These are phyloP conservation scores for Tripterygium wilfordii DNA, from an alignment of 177 flowering plant species.

Conservation along the genomic window DNA sequence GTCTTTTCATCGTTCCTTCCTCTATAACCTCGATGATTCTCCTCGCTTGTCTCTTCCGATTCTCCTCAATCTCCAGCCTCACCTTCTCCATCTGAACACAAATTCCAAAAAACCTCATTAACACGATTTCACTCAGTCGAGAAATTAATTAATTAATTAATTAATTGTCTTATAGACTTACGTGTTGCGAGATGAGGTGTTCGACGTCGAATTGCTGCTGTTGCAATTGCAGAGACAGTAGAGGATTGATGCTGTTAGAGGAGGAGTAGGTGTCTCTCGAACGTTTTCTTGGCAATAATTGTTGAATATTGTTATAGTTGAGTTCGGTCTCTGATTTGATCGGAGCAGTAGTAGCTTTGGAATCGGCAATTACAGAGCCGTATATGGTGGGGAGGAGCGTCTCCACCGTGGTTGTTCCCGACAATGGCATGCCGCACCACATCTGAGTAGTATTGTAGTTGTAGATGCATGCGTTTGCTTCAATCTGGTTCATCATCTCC, in stretches of 20 bases:
- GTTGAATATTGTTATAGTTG: too few species aligned
- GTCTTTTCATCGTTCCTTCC: constrained; percentile 35
- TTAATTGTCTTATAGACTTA: too few species aligned
- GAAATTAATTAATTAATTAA: too few species aligned
- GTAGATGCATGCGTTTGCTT: constrained; percentile 21
- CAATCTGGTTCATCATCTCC: constrained; percentile 22
- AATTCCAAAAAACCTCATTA: too few species aligned
- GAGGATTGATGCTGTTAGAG: constrained; percentile 12
- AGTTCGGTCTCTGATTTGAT: constrained; percentile 25
- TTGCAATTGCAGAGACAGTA: constrained; percentile 36
- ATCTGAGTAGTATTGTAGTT: constrained; percentile 25
- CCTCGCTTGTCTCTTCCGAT: constrained; percentile 35
- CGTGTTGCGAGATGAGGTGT: constrained; percentile 53
- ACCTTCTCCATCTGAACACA: constrained; percentile 63
- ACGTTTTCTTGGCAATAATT: constrained; percentile 43
- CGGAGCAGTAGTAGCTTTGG: constrained; percentile 18
- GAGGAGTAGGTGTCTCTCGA: constrained; percentile 27
- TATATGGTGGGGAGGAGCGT: constrained; percentile 22
- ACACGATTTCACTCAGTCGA: too few species aligned
- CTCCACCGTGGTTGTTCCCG: constrained; percentile 23
- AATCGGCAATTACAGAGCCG: constrained; percentile 15
- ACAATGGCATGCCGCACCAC: constrained; percentile 24
- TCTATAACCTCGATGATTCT: constrained; percentile 39
- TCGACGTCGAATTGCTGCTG: constrained; percentile 64
- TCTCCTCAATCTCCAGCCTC: constrained; percentile 50